These are phyloP conservation scores for Lasiosphaeriaceae sp. DNA, from an alignment of 495 filamentous ascomycete species.

Conservation along the genomic window DNA sequence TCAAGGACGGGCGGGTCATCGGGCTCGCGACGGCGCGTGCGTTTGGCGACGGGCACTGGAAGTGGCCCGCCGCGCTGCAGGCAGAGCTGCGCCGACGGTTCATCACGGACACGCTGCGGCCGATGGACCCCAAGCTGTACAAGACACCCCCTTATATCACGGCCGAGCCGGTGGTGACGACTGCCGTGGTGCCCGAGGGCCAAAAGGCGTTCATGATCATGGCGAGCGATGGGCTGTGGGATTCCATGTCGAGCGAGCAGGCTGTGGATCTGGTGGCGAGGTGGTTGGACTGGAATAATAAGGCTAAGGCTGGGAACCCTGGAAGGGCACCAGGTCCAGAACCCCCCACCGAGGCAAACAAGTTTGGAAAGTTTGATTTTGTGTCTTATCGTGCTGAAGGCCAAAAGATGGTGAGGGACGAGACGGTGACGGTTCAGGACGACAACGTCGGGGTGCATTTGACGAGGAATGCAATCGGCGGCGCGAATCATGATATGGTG, in stretches of 20 bases:
- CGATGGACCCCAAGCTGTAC: conserved; percentile 34
- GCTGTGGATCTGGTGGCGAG: conserved; percentile 54
- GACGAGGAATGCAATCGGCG: conserved; percentile 59
- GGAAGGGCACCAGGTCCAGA: conserved; percentile 16
- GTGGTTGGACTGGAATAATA: conserved; percentile 45
- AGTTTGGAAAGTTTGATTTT: conserved; percentile 1
- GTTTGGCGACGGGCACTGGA: conserved; percentile 63
- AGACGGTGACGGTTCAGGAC: conserved; percentile 41
- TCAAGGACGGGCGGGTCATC: conserved; percentile 53
- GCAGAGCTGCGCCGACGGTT: conserved; percentile 40
- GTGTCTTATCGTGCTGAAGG: conserved; percentile 15
- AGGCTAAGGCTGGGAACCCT: too few relatives aligned
- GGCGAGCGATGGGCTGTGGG: conserved; percentile 65
- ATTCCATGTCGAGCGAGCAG: conserved; percentile 54
- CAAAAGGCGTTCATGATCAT: conserved; percentile 56
- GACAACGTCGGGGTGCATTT: conserved; percentile 62
- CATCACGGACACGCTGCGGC: conserved; percentile 37
- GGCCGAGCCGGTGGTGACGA: conserved; percentile 59
- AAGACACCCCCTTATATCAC: conserved; percentile 62
- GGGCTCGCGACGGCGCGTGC: conserved; percentile 55
- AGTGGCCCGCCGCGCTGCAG: conserved; percentile 52
- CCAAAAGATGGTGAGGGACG: conserved; percentile 15
- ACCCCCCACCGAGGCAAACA: background rate
- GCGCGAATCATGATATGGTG: conserved; percentile 53
- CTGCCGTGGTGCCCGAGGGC: conserved; percentile 44